Evolutionary conservation across 768 basidiomycete species (phyloP), one percentile per base, ranked within the genome.

Genomic region (Amanita molliuscula): DNA sequence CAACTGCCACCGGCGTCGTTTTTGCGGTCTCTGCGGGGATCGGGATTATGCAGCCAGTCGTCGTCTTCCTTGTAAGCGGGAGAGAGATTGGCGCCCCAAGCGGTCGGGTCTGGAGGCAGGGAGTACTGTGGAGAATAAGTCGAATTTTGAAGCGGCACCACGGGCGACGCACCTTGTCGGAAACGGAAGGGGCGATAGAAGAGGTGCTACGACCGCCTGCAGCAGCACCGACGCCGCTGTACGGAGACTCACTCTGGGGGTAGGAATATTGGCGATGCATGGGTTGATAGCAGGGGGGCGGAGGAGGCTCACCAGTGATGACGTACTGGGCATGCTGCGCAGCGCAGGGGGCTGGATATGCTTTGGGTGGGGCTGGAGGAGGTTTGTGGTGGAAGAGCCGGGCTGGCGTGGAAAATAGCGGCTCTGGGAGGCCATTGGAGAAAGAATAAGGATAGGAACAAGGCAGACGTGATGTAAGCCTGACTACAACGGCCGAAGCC

Each of bases 21-120:
- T 48, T 75, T 77, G 51, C 73, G 62, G 56, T 83, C 81, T 28
- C 82, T 72, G 31, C 72, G 72, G 9, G 82, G 81, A 58, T 84
- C 82, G 2, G 83, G 82, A 56, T 83, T 82, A 60, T 87, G 84
- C n/a, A 87, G 73, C 49, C 74, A 74, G 62, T 87, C 84, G 53
- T 87, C 84, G 13, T 76, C 67, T 61, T 87, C 84, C 3, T 70
- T 61, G 47, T 74, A 67, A 53, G 71, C 72, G 34, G 73, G 73
- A 6, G 77, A 78, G 52, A 84, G 65, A 55, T 83, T 76, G 29
- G 82, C 76, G 1, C 83, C 84, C 86, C 86, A 88, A 0, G 72
- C 76, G 11, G 73, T 65, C 3, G 86, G 86, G 63, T 88, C 84
- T 1, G 84, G 77, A 5, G 84, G 79, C 18, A 88, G 75, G 13